Evolutionary conservation across 805 yeast species (phyloP), one percentile per base, ranked within the genome.

Genomic region (Kazachstania kunashirensis): DNA sequence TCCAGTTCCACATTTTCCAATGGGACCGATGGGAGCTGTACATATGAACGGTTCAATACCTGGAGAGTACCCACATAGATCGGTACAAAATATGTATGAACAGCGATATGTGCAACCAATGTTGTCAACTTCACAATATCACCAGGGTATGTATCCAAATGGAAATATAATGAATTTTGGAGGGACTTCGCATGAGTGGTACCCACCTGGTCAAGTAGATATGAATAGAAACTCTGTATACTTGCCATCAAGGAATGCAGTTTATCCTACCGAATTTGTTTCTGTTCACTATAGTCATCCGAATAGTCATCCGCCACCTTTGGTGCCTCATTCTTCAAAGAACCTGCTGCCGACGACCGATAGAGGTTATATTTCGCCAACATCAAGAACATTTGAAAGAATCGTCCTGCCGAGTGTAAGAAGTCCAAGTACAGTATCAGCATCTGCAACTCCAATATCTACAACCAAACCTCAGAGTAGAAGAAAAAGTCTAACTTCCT

Each of bases 51-150:
- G 23, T 10, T 18, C 9, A 21, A 14, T 15, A 6, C 13, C 25
- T 10, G 18, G 10, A 14, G 19, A 18, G 7, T 16, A 21, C n/a
- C 16, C 18, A 12, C 31, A 34, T 10, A 28, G 37, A 16, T 6
- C 15, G 12, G 3, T 27, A 12, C 25, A n/a, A 19, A 27, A 27
- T 15, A 17, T 24, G 11, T 8, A 24, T 6, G 12, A 14, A 7
- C 31, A 27, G 21, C 13, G 18, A 20, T 34, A 9, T 27, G 15
- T 34, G 12, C 31, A 34, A 5, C 37, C 26, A 5, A 6, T 34
- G 6, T 16, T 31, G 20, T 6, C 31, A 14, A 13, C 37, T 11
- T n/a, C 15, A 10, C 34, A 24, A 24, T 24, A 16, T 11, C 20
- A 24, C 21, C 25, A 31, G 9, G 5, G 11, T 21, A 11, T 8